Evolutionary conservation across 768 basidiomycete species (phyloP).

Genomic region (Daedaleopsis sinensis): DNA sequence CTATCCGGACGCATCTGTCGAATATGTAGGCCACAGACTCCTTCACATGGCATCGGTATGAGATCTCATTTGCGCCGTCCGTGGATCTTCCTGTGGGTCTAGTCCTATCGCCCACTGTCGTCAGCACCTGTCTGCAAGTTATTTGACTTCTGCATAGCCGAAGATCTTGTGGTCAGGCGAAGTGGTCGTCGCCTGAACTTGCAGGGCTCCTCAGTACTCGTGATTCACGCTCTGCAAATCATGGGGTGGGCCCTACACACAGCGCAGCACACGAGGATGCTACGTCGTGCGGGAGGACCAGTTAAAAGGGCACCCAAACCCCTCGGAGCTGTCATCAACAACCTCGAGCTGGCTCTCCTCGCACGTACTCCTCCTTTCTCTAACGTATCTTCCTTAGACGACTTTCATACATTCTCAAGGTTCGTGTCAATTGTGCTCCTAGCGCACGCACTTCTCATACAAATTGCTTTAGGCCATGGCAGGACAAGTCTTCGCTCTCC

Average conservation of each 20-base stretch:
- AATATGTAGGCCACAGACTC: not conserved
- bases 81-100: not conserved
- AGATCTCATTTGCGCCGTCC: not conserved
- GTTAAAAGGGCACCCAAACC: not conserved
- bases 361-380: not conserved
- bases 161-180: not conserved
- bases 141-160: not conserved
- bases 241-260: not conserved
- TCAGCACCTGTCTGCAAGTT: not conserved
- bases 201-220: not conserved
- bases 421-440: not conserved
- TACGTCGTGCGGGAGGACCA: not conserved
- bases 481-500: conserved; percentile 60
- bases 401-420: not conserved
- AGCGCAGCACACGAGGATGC: not conserved
- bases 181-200: not conserved
- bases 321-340: not conserved
- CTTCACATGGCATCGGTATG: not conserved
- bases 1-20: not conserved
- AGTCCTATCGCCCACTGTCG: not conserved
- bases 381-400: not conserved
- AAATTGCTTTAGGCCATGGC: conserved; percentile 35
- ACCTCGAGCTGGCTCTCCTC: not conserved
- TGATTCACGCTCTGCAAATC: not conserved
- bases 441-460: not conserved